Evolutionary conservation across 2,329 filamentous ascomycete species (phyloP), one percentile per base, ranked within the genome.

Genomic region (Drechslerella dactyloides): DNA sequence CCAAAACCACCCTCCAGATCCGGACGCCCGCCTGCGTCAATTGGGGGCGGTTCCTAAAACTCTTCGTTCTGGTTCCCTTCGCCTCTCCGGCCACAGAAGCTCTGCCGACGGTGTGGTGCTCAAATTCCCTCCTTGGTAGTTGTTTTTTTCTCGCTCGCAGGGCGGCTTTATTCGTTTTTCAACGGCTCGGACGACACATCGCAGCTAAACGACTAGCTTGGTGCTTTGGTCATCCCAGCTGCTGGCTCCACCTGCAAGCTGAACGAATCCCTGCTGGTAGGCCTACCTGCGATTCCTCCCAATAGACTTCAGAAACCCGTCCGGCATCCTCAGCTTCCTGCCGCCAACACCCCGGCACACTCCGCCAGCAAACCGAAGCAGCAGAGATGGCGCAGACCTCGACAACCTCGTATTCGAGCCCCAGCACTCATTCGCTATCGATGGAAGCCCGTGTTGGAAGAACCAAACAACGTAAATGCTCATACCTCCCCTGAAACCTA

Each of bases 381-480:
- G 23, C 35, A 62, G 44, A 42, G 40, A 72, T 72, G 68, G 68
- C 68, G 55, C 68, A 72, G 19, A 35, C 68, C 56, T 65, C 68
- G 23, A 72, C 59, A 55, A 60, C 68, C 61, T 70, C 66, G 2
- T 72, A 72, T 27, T 57, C 61, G 55, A 61, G 68, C 24, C 61
- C 68, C 37, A 61, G 60, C 42, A 46, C 54, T 3, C 65, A 70
- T 50, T 51, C 59, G 19, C 54, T 60, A 44, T 57, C 68, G 11
- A 72, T 72, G 68, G 68, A 72, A 42, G 48, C 68, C 40, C 68
- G 68, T 57, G 68, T 72, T 56, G 68, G 68, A 48, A 60, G 68
- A 44, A 65, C 68, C 56, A 72, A 72, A 72, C 68, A 72, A 72
- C 60, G 68, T 72, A 72, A 48, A 72, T 72, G 48, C 60, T 61